A percentile compares a stretch with the other conserved stretches of the same genome.
Conservation (phyloP, 2,329 filamentous ascomycete species). For the Diaporthe sp. region DNA sequence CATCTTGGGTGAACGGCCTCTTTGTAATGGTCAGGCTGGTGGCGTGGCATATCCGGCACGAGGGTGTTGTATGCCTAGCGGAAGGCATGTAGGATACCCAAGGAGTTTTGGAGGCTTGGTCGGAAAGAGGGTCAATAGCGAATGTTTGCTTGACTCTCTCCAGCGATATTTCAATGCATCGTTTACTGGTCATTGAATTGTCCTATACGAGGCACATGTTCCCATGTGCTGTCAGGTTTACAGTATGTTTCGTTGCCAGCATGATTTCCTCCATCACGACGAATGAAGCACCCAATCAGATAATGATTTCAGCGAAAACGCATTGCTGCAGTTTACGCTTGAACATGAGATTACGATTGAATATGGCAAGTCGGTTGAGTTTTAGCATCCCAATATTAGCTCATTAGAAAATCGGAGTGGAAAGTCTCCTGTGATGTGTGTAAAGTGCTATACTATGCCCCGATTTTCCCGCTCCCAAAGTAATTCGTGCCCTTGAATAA, state of each 20-base stretch:
- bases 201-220: not conserved
- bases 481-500: not conserved
- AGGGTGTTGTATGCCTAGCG: not conserved
- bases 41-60: not conserved
- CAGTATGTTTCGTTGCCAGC: not conserved
- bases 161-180: not conserved
- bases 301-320: not conserved
- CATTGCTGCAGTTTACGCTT: not conserved
- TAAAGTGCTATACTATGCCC: conserved; percentile 9
- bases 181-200: not conserved
- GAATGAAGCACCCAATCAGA: not conserved
- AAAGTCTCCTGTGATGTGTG: not conserved
- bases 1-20: not conserved
- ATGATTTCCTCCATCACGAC: too few species aligned
- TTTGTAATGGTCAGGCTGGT: not conserved
- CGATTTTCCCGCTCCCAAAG: not conserved
- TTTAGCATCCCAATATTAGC: not conserved
- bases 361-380: not conserved
- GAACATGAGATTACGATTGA: too few species aligned
- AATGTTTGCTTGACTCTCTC: not conserved
- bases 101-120: not conserved
- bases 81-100: conserved; percentile 17
- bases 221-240: not conserved
- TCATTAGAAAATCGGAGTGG: conserved; percentile 15
- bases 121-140: not conserved